Conservation (phyloP, 768 basidiomycete genomes). For the Trametopsis cervina region DNA sequence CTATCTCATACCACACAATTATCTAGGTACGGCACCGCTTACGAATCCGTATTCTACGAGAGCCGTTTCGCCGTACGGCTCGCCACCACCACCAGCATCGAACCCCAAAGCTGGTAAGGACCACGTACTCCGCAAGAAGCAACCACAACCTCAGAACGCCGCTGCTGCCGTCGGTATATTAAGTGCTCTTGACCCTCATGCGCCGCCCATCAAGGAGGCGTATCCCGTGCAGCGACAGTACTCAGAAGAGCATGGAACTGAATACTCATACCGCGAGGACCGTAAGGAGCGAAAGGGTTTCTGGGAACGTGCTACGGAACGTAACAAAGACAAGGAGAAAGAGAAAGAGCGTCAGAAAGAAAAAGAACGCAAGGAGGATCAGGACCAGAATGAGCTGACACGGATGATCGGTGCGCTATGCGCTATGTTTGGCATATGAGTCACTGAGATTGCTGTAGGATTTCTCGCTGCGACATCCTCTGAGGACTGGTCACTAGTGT, state of each 20-base stretch:
- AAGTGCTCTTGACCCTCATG: conserved; percentile 53
- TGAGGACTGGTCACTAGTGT: conserved; percentile 75
- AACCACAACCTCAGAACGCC: conserved; percentile 19
- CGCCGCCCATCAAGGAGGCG: not conserved
- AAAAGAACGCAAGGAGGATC: conserved; percentile 35
- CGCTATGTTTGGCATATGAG: not conserved
- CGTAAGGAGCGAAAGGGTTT: conserved; percentile 43
- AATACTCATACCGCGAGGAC: conserved; percentile 27
- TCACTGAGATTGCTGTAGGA: conserved; percentile 31
- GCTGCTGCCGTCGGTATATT: conserved; percentile 47
- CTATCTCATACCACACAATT: too few species aligned
- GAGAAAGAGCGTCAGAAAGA: conserved; percentile 36
- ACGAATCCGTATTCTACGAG: conserved; percentile 11
- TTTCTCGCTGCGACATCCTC: conserved; percentile 72
- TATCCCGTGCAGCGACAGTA: conserved; percentile 17
- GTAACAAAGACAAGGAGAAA: conserved; percentile 28
- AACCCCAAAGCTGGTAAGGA: conserved; percentile 6
- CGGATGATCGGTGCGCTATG: conserved; percentile 57
- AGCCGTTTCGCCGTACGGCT: conserved; percentile 7
- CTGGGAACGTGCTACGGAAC: conserved; percentile 29
- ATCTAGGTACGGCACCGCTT: conserved; percentile 3
- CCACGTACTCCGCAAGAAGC: conserved; percentile 21
- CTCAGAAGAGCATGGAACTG: conserved; percentile 26
- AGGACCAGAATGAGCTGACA: conserved; percentile 46
- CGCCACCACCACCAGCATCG: conserved; percentile 3